Base-by-base conservation (phyloP, 2,329 filamentous ascomycete genomes). In the Phialocephala sp. region DNA sequence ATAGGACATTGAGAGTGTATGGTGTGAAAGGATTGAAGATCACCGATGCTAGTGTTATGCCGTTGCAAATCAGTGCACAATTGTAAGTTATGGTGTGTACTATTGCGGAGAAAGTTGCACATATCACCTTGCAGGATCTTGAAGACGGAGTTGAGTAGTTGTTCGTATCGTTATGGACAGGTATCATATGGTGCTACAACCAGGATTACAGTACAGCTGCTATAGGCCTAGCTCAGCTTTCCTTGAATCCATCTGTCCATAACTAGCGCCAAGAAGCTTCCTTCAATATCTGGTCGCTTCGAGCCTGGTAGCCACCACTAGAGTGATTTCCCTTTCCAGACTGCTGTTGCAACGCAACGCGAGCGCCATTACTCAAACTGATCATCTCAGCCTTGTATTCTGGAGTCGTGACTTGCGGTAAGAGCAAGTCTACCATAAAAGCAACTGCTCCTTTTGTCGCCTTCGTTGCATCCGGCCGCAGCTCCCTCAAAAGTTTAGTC, bases 81-180 rank as follows among this genome's bases (percentile, higher is more conserved):
- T 5, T 63, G 9, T 59, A 65, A 35, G 61, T n/a, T 41, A 45
- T 39, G 18, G 55, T 63, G 27, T 65, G 59, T 67, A 65, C 60
- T 1, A 56, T 36, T 36, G 52, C 18, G n/a, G n/a, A 56, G 27
- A 36, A 56, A 20, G 27, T 14, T 20, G 41, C 58, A 15, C 6
- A 15, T 45, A 47, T 60, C 41, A 60, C 37, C 35, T 32, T 60
- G 11, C 24, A 60, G n/a, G 58, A 60, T 24, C 45, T 50, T 9
- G 12, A 50, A 32, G 27, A 32, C 27, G 27, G 27, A 32, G 27
- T 32, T 3, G 27, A 32, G 27, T 32, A 32, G 27, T 3, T 3
- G 27, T 32, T 32, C 27, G 27, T 32, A 32, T 32, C 6, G 6
- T 32, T 32, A 32, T 32, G 27, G 6, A 6, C 27, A 32, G 3